phyloP scores from a whole-genome alignment of 2,329 filamentous ascomycete genomes.

The Cordyceps javanica region DNA sequence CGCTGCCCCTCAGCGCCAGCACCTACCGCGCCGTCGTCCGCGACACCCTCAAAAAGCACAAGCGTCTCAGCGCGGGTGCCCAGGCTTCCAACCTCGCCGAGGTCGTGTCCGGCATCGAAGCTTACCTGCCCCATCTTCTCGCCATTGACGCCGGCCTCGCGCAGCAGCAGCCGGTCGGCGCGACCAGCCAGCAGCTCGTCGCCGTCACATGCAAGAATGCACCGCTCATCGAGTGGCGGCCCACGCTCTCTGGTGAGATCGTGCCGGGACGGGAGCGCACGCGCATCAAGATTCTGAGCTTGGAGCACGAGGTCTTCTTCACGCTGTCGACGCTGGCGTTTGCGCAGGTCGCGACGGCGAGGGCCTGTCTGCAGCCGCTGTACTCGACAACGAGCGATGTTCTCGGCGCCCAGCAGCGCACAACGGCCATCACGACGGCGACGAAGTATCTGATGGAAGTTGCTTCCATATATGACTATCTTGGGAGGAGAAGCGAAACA shows the following conservation, averaged over 20 bases:
- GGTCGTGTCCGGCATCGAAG: constrained; percentile 62
- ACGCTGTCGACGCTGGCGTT: constrained; percentile 70
- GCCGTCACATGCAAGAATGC: constrained; percentile 55
- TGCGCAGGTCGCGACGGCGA: constrained; percentile 65
- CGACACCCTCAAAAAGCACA: constrained; percentile 81
- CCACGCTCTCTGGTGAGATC: constrained; percentile 62
- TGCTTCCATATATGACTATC: constrained; percentile 68
- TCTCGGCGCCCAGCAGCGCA: constrained; percentile 59
- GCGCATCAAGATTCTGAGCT: constrained; percentile 62
- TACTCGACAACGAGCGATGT: constrained; percentile 60
- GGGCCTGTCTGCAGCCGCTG: constrained; percentile 65
- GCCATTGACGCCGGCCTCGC: constrained; percentile 69
- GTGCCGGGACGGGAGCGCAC: constrained; percentile 58
- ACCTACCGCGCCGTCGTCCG: constrained; percentile 79
- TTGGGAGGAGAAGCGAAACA: constrained; percentile 50
- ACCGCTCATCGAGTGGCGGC: constrained; percentile 73
- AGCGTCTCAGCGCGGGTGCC: constrained; percentile 67
- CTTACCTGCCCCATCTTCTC: constrained; percentile 79
- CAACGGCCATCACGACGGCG: constrained; percentile 62
- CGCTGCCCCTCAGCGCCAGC: constrained; percentile 74
- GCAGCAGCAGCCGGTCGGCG: constrained; percentile 33
- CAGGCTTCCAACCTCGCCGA: constrained; percentile 65
- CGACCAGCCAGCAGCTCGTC: constrained; percentile 52
- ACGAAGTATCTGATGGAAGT: constrained; percentile 74
- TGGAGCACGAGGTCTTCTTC: constrained; percentile 82